phyloP scores from a whole-genome alignment of 148 eudicot species.

The Arctostaphylos glauca region DNA sequence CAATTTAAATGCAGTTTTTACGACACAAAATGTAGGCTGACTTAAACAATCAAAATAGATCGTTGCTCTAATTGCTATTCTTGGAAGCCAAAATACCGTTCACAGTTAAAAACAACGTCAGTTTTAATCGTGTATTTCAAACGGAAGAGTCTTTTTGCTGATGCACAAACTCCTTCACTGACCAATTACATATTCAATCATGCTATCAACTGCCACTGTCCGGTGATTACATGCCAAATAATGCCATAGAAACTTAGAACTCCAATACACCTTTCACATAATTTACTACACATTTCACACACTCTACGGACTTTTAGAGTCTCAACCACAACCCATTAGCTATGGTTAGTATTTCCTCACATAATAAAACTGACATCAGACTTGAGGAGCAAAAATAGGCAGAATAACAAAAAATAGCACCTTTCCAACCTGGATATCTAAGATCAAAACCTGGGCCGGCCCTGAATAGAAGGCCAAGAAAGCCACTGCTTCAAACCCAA shows the following conservation, averaged over 20 bases:
- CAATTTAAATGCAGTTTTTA: background rate
- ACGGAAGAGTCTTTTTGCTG: background rate
- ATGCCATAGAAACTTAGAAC: background rate
- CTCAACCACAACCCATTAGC: background rate
- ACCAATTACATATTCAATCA: background rate
- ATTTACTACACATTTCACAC: background rate
- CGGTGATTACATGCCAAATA: background rate
- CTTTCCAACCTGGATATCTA: background rate
- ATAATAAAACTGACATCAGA: background rate
- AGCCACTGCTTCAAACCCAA: too few relatives aligned
- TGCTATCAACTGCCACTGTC: background rate
- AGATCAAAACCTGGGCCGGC: background rate
- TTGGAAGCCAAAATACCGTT: background rate
- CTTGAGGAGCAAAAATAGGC: background rate
- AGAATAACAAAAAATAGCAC: background rate
- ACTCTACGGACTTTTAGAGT: background rate
- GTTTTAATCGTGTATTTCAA: background rate
- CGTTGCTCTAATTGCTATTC: background rate
- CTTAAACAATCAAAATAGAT: background rate
- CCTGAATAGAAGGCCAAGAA: too few relatives aligned
- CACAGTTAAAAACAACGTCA: background rate
- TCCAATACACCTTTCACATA: background rate
- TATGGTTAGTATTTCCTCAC: background rate
- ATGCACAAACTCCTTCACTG: background rate
- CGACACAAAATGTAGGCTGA: background rate